Evolutionary conservation across 1,284 basidiomycete genomes (phyloP), one percentile per base, ranked within the genome.

Genomic region (Heliocybe sulcata): DNA sequence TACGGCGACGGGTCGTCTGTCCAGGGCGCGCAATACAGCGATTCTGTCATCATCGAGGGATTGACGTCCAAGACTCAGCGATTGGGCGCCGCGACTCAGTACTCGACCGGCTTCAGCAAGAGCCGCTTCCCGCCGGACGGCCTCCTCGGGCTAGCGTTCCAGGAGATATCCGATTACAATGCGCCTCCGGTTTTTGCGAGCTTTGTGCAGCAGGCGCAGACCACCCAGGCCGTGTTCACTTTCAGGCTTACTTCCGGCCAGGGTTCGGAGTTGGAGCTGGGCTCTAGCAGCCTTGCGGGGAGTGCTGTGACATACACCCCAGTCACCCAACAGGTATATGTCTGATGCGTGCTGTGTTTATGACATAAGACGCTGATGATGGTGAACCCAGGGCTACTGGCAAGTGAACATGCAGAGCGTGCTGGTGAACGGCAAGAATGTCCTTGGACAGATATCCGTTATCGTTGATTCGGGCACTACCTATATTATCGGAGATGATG

Each of bases 221-320:
- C 68, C 31, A 35, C 31, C 2, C 29, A 63, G 14, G 35, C 64
- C 3, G 64, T 69, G 19, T 77, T 77, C 59, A 67, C 66, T n/a
- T 72, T 79, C 65, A 68, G 70, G 54, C 67, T 78, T 12, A 35
- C 33, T 16, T 54, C 54, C 2, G 8, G 27, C 20, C 23, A 45
- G 35, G 63, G 65, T 10, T 66, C 66, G 14, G 69, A 72, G 57
- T 70, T 80, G 19, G 71, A 63, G 58, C 66, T 80, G 19, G 79
- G 79, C 26, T 72, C 72, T 1, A 54, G 56, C 26, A 57, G 67
- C 53, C 35, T 42, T 9, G 20, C 52, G 2, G 54, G 0, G 65
- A 62, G 19, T 35, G 52, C 38, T 61, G 67, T 45, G 9, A 64
- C 64, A 2, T 62, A 61, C 35, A 52, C 58, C 0, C 45, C 61